Evolutionary conservation across 192 early-diverging fungal species (phyloP), one percentile per base, ranked within the genome.

Genomic region (Umbelopsis ramanniana): DNA sequence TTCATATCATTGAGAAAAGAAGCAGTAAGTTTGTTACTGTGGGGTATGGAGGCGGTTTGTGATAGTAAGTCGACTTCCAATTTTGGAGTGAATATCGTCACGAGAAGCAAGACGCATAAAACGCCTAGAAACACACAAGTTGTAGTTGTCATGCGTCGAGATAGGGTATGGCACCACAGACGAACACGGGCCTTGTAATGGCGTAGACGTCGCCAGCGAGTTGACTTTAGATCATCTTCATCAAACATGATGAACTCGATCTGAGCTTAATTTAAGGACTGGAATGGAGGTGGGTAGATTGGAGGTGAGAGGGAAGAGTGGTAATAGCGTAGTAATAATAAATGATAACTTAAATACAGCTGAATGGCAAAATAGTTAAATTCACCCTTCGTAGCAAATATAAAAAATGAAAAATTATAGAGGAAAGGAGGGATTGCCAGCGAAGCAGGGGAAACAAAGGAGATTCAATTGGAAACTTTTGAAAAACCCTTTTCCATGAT

Each of bases 171-270:
- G 6, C 2, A 63, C 57, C 29, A 63, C 33, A 63, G 10, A n/a
- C 57, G 57, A 37, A 63, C 4, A 19, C 57, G 29, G 15, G 57
- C 57, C 33, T 63, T 63, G 57, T 63, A 63, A 63, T 37, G 57
- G 19, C 57, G 57, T 37, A 63, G 14, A 37, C 57, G 57, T 14
- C 57, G 57, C 57, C 57, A 63, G 26, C 33, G 57, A 29, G 57
- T 63, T 4, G 57, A 63, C 35, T 63, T 63, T 19, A 63, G 57
- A 63, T 63, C 57, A 37, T 63, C 57, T 63, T 63, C 57, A 63
- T 63, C 57, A 63, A 63, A 63, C 57, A 63, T 63, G 57, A 63
- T 63, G 57, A 63, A 19, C 15, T 63, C 14, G 57, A 37, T 17
- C 57, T 37, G 26, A 37, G 57, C 15, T 63, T 6, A 35, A 26